Base-by-base conservation (phyloP, 306 rosid genomes). In the Urtica urens region DNA sequence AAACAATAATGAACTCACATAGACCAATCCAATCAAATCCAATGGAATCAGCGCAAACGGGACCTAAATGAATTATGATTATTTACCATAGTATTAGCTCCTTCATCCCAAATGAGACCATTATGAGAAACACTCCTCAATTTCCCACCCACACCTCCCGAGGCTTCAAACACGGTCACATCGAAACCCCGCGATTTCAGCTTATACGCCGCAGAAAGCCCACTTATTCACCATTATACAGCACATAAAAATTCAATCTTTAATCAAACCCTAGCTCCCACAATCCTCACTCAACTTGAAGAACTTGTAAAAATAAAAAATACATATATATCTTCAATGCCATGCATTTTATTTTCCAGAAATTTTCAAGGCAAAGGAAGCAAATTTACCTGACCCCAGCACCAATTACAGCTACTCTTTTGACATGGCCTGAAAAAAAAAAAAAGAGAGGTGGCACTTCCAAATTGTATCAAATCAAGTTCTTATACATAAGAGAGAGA, bases 131-230 rank as follows among this genome's bases (percentile, higher is more conserved):
- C 72, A 59, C 81, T 90, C 72, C 75, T 85, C 54, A 84, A 57
- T 71, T 82, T 90, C 64, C 99, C 99, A 45, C 99, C 99, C 16
- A 87, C 77, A 76, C 84, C 72, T 66, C 67, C 77, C 25, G 74
- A 83, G 4, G 93, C 81, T 85, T 90, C 99, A 62, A 79, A 68
- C 46, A 90, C 82, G 22, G 78, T 60, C 55, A 90, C 95, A 18
- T 72, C 56, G 41, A 79, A 68, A 38, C 99, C 99, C 43, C 63
- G 74, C 51, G 94, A 81, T 65, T 90, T 81, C 77, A 90, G 58
- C 57, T 77, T 90, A 79, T 81, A 90, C 27, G 95, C 99, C 0
- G 99, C 92, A 57, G 92, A 93, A 44, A 90, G 92, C 64, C 99
- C 95, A 61, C 99, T 84, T 34, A 52, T 58, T 33, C 51, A 72